phyloP scores from a whole-genome alignment of 2,329 filamentous ascomycete species.

The Cadophora malorum region DNA sequence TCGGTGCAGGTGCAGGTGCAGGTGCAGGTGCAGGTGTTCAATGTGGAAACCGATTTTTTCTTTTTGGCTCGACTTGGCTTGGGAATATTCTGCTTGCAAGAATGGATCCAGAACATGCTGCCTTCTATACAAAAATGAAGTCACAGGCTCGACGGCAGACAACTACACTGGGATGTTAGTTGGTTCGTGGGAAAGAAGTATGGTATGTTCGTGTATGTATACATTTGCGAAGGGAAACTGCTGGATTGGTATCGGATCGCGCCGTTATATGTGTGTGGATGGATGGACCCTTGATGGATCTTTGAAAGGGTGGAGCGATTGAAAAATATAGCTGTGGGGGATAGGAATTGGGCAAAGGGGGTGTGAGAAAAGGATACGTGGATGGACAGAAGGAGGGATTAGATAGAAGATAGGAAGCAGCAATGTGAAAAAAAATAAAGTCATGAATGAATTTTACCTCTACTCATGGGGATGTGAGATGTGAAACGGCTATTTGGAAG shows the following conservation, averaged over 20 bases:
- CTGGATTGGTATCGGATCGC: slow-evolving; percentile 3
- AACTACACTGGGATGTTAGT: slow-evolving; percentile 2
- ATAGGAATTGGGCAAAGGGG: not conserved
- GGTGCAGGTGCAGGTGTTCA: slow-evolving; percentile 1
- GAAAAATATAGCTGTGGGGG: no score
- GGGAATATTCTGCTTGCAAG: not conserved
- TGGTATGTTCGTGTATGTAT: slow-evolving; percentile 11
- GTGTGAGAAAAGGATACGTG: not conserved
- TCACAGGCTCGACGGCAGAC: not conserved
- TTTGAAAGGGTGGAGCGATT: no score
- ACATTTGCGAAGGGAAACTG: slow-evolving; percentile 8
- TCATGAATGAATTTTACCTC: not conserved
- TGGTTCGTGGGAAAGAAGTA: not conserved
- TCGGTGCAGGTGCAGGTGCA: no score
- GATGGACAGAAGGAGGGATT: no score
- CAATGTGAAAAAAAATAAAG: not conserved
- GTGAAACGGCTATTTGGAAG: no score
- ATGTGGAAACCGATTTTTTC: not conserved
- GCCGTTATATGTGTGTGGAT: not conserved
- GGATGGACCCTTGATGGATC: not conserved
- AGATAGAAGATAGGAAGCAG: not conserved
- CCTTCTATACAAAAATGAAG: not conserved
- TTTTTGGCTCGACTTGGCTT: not conserved
- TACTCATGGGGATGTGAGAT: no score
- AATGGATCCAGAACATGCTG: not conserved